Percentiles rank a stretch among this genome's conserved stretches.
Evolutionary conservation across 2,329 filamentous ascomycete genomes (phyloP).

Genomic region (Chaetomium sp.): DNA sequence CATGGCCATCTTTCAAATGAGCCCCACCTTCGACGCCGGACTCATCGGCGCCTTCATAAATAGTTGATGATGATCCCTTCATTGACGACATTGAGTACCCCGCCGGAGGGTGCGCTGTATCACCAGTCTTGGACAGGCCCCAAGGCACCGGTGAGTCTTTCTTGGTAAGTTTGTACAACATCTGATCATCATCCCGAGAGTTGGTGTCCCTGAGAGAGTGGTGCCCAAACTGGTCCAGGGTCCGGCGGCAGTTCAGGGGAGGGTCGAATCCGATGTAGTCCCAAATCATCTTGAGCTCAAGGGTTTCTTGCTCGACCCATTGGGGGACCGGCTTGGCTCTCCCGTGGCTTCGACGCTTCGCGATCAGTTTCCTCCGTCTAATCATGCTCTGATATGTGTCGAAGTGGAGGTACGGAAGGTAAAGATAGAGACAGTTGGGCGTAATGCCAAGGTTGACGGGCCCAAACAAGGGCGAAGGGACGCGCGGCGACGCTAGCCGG

Average conservation of each 20-base stretch:
- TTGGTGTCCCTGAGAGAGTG: conserved; percentile 54
- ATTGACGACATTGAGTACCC: conserved; percentile 6
- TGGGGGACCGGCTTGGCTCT: conserved; percentile 50
- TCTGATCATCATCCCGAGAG: conserved; percentile 58
- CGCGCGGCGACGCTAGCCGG: conserved; percentile 21
- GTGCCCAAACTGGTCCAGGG: conserved; percentile 58
- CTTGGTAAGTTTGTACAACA: conserved; percentile 60
- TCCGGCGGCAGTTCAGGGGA: conserved; percentile 54
- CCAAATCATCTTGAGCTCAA: conserved; percentile 57
- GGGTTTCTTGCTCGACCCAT: conserved; percentile 46
- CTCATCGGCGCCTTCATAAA: conserved; percentile 26
- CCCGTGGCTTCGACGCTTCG: conserved; percentile 46
- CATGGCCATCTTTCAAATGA: conserved; percentile 41
- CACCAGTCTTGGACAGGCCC: background rate
- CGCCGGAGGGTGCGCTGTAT: background rate
- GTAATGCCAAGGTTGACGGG: conserved; percentile 3
- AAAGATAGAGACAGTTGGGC: conserved; percentile 40
- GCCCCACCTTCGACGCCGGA: conserved; percentile 24
- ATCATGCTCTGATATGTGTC: conserved; percentile 56
- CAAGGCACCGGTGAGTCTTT: conserved; percentile 26
- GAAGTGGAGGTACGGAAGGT: conserved; percentile 57
- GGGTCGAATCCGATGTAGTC: conserved; percentile 55
- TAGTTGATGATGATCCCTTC: conserved; percentile 1
- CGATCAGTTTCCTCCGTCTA: conserved; percentile 48
- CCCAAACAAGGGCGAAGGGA: conserved; percentile 13